These are phyloP conservation scores for Amylostereum chailletii DNA, from an alignment of 1,284 basidiomycete genomes.

Conservation along the genomic window DNA sequence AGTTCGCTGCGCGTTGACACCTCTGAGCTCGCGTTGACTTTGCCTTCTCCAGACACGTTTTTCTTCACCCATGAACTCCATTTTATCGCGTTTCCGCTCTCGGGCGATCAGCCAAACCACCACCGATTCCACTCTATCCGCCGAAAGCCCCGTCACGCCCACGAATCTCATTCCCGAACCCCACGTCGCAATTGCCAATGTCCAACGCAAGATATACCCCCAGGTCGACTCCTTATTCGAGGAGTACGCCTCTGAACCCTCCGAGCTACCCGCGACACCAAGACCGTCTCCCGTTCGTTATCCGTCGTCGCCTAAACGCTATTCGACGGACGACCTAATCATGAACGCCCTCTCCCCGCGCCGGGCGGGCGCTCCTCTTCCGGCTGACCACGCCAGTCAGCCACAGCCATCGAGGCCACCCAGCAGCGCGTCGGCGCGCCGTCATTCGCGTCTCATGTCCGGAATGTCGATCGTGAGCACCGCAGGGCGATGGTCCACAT, in stretches of 20 bases:
- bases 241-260: conserved; percentile 5
- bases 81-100: too few species aligned
- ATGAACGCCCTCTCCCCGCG: background rate
- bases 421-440: too few species aligned
- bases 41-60: too few species aligned
- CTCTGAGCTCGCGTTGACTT: too few species aligned
- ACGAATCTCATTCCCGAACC: conserved; percentile 10
- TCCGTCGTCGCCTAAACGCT: background rate
- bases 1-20: too few species aligned
- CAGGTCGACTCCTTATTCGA: conserved; percentile 11
- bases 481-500: conserved; percentile 33
- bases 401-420: too few species aligned
- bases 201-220: conserved; percentile 11
- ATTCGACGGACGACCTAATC: background rate
- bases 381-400: conserved; percentile 3
- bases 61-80: too few species aligned
- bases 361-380: conserved; percentile 7
- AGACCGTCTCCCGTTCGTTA: background rate
- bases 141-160: conserved; percentile 1
- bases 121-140: conserved; percentile 1
- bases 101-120: too few species aligned
- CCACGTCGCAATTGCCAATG: background rate
- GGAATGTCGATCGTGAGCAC: conserved; percentile 19
- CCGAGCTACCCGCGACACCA: conserved; percentile 6
- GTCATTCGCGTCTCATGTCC: conserved; percentile 10